These are phyloP conservation scores for Phaeotremella fagi DNA, from an alignment of 768 basidiomycete genomes.

Conservation along the genomic window DNA sequence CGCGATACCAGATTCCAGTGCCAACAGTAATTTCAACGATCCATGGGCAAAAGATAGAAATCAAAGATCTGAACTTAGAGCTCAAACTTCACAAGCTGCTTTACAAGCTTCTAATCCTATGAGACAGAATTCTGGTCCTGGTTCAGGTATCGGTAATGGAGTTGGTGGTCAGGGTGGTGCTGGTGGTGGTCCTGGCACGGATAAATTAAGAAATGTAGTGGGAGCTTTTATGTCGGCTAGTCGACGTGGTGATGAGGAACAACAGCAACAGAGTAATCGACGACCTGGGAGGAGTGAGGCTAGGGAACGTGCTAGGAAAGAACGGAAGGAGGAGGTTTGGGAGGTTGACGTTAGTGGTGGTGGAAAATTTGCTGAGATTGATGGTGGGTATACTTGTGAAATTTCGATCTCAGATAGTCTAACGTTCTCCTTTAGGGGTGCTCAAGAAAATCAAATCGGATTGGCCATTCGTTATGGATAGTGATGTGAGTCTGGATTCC, in stretches of 20 bases:
- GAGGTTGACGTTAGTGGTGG: conserved; percentile 24
- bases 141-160: too few species aligned
- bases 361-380: conserved; percentile 69
- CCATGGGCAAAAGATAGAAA: conserved; percentile 40
- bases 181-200: conserved; percentile 17
- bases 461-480: conserved; percentile 69
- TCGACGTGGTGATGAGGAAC: conserved; percentile 6
- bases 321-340: conserved; percentile 16
- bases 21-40: conserved; percentile 25
- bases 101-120: conserved; percentile 18
- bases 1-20: not conserved
- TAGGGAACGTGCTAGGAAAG: conserved; percentile 8
- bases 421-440: conserved; percentile 59
- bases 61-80: conserved; percentile 33
- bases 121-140: conserved; percentile 4
- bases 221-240: conserved; percentile 41
- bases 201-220: conserved; percentile 41
- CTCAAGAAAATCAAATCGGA: conserved; percentile 80
- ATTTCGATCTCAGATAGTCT: not conserved
- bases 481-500: conserved; percentile 26
- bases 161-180: too few species aligned
- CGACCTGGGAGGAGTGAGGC: conserved; percentile 23
- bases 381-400: conserved; percentile 56
- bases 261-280: conserved; percentile 4
- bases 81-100: conserved; percentile 23